phyloP scores from a whole-genome alignment of 495 filamentous ascomycete species.

The Cryomyces minteri region DNA sequence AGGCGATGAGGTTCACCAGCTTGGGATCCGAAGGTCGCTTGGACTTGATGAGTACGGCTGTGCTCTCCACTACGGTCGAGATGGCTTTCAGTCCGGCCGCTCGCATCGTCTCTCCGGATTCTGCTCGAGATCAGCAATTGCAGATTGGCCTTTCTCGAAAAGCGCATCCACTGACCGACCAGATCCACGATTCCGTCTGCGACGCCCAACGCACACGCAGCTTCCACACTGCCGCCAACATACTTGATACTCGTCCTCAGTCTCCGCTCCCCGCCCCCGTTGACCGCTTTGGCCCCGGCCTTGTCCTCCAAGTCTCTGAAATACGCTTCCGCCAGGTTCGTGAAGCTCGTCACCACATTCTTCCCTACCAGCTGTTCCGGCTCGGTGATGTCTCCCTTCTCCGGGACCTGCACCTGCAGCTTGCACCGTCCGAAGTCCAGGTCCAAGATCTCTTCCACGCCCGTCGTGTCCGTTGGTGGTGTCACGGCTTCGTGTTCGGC shows the following conservation, averaged over 20 bases:
- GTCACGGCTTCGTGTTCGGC: constrained; percentile 69
- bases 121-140: constrained; percentile 23
- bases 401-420: constrained; percentile 87
- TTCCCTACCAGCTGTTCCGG: constrained; percentile 73
- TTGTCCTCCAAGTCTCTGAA: constrained; percentile 41
- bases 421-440: constrained; percentile 81
- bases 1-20: constrained; percentile 63
- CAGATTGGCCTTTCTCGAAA: not conserved
- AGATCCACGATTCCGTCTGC: constrained; percentile 96
- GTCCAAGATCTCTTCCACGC: constrained; percentile 69
- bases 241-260: constrained; percentile 74
- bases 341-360: constrained; percentile 91
- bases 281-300: constrained; percentile 2
- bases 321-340: constrained; percentile 58
- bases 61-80: constrained; percentile 75
- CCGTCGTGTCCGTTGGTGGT: constrained; percentile 39
- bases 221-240: constrained; percentile 89
- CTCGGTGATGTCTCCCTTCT: constrained; percentile 52
- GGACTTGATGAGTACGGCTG: constrained; percentile 81
- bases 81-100: constrained; percentile 93
- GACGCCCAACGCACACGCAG: constrained; percentile 86
- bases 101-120: constrained; percentile 97
- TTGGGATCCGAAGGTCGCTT: constrained; percentile 60
- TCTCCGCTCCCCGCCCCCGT: constrained; percentile 21
- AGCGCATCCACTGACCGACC: constrained; percentile 47